Conservation (phyloP, 2,329 filamentous ascomycete species). For the Lachnellula cervina region DNA sequence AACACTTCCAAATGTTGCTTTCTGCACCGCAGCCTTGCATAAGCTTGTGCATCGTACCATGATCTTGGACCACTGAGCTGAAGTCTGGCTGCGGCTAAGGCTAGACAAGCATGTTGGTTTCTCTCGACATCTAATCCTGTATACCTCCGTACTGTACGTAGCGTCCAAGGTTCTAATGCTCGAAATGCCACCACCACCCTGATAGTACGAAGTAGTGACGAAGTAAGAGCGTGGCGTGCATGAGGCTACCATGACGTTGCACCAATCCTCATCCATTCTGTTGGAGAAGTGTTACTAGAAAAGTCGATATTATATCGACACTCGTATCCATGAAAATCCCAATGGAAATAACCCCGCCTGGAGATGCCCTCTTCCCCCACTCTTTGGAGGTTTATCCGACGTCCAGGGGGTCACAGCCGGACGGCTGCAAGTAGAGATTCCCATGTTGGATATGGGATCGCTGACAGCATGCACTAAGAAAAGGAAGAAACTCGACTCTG, state of each 20-base stretch:
- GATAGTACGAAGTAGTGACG: too few relatives aligned
- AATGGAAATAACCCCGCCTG: background rate
- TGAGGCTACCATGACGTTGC: background rate
- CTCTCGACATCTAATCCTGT: background rate
- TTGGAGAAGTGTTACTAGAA: too few relatives aligned
- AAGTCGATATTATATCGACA: too few relatives aligned
- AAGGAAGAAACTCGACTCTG: background rate
- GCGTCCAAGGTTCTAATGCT: background rate
- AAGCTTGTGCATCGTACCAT: too few relatives aligned
- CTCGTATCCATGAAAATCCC: too few relatives aligned
- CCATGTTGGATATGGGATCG: background rate
- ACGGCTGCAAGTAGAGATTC: background rate
- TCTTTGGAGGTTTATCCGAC: background rate
- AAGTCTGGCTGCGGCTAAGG: too few relatives aligned
- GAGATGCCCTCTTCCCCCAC: background rate
- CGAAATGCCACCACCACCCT: background rate
- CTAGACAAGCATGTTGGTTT: too few relatives aligned
- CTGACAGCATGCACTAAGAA: background rate
- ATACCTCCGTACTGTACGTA: too few relatives aligned
- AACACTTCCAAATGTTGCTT: too few relatives aligned
- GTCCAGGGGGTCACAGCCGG: background rate
- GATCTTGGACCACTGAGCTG: too few relatives aligned
- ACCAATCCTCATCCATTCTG: background rate
- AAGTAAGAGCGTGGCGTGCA: background rate
- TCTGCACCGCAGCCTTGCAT: too few relatives aligned